phyloP scores from a whole-genome alignment of 495 filamentous ascomycete genomes.

The Hypoxylon perforatum region DNA sequence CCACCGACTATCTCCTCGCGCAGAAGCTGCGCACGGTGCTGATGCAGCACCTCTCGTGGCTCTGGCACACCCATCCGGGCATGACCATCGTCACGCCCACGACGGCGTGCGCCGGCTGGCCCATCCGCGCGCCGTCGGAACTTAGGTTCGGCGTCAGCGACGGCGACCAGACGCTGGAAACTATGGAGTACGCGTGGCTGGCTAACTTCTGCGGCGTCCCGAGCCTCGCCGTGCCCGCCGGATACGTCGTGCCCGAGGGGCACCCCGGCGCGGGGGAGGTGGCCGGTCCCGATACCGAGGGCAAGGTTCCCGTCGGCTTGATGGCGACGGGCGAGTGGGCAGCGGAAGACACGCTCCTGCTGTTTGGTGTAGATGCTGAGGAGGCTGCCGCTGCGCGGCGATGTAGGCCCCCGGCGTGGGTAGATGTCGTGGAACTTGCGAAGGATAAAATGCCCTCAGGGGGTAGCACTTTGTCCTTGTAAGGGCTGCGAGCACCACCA shows the following conservation, averaged over 20 bases:
- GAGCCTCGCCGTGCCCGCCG: conserved; percentile 74
- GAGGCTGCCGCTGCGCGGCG: background rate
- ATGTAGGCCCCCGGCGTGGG: background rate
- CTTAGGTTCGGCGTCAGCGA: conserved; percentile 76
- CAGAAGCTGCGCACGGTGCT: conserved; percentile 79
- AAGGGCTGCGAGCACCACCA: no score
- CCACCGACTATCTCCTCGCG: conserved; percentile 76
- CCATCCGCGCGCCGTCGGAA: conserved; percentile 60
- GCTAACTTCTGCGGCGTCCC: conserved; percentile 85
- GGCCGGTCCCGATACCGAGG: conserved; percentile 45
- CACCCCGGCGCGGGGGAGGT: conserved; percentile 40
- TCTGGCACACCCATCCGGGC: conserved; percentile 77
- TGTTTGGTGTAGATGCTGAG: conserved; percentile 75
- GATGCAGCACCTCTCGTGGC: conserved; percentile 79
- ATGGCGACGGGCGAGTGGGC: conserved; percentile 91
- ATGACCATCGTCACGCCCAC: conserved; percentile 82
- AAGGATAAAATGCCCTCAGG: background rate
- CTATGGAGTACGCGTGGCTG: conserved; percentile 87
- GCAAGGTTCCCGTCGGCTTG: conserved; percentile 76
- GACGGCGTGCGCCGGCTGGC: conserved; percentile 77
- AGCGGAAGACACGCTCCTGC: conserved; percentile 74
- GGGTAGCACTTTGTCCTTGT: no score
- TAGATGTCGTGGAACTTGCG: background rate
- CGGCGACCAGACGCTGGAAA: conserved; percentile 73
- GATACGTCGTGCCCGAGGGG: conserved; percentile 60